Conservation (phyloP, 2,329 filamentous ascomycete species). For the Bipolaris sorokiniana region DNA sequence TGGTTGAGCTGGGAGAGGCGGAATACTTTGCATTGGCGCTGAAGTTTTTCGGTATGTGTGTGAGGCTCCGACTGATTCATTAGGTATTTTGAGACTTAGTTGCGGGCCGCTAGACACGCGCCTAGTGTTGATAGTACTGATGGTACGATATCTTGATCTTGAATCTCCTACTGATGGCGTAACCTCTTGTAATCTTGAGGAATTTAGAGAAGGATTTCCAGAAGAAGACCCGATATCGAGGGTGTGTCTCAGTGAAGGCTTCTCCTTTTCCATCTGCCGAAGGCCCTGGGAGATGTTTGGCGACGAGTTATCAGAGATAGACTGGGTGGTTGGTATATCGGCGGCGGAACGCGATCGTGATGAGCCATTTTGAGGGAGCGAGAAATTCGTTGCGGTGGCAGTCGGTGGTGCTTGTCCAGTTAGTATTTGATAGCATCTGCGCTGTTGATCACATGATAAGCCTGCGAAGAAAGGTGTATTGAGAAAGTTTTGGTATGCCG, state of each 20-base stretch:
- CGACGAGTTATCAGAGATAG: constrained; percentile 20
- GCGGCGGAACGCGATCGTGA: constrained; percentile 18
- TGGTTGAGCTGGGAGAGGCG: neutral
- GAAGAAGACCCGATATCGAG: neutral
- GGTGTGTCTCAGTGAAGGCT: neutral
- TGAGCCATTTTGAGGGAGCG: constrained; percentile 14
- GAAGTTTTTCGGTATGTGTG: neutral
- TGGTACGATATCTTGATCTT: constrained; percentile 21
- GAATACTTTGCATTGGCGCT: neutral
- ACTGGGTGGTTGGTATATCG: constrained; percentile 12
- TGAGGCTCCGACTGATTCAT: neutral
- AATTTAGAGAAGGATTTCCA: neutral
- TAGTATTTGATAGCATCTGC: constrained; percentile 34
- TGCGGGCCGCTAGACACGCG: constrained; percentile 7
- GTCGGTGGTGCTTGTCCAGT: constrained; percentile 36
- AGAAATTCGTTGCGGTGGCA: constrained; percentile 29
- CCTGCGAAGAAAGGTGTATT: constrained; percentile 35
- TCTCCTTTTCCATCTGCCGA: constrained; percentile 19
- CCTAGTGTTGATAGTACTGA: constrained; percentile 16
- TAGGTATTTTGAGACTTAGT: neutral
- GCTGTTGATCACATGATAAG: constrained; percentile 31
- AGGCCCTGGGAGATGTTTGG: constrained; percentile 17
- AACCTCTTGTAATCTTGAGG: neutral
- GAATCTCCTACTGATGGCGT: constrained; percentile 2
- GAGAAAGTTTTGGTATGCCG: constrained; percentile 37